Base-by-base conservation (phyloP, 73 alveolate species). In the Durusdinium trenchii region DNA sequence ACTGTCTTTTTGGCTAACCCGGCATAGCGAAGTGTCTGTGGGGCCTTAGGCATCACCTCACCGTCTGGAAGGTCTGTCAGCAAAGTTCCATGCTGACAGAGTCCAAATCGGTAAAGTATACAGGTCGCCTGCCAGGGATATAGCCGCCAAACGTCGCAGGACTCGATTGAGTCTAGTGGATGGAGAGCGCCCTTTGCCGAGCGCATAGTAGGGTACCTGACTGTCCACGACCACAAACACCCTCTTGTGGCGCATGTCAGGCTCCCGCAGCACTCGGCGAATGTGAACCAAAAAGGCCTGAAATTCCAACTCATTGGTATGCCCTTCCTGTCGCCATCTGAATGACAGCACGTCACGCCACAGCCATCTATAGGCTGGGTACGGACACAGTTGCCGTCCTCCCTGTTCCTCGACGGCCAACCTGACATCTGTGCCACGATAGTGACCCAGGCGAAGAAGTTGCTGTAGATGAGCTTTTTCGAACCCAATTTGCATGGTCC, bases 71-170 rank as follows among this genome's bases (percentile, higher is more conserved):
- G 91, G 91, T 47, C 35, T 47, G 91, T 45, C 91, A 5, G 91
- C 64, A 51, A 51, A 81, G 91, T 81, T 81, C 91, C 91, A 81
- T 26, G 64, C 71, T 28, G 62, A 43, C 26, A 76, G 42, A 42
- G 87, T 76, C 87, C 87, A 76, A 30, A 76, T 40, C 0, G 61
- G 91, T 45, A 45, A 48, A 5, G 47, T 16, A 7, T 35, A 35
- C 18, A 47, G 9, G 35, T 81, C 91, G 5, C 62, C 60, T 6
- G 87, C 87, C 3, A 78, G 23, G 0, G 26, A 4, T 36, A 78
- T 0, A 0, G 87, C 87, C 61, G 42, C 42, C 42, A 45, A 3
- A 10, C 87, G 57, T 42, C 87, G 32, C 60, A 78, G 42, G 14
- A 78, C 61, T 0, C 87, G 62, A 40, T 78, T 78, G 30, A 73